Evolutionary conservation across 257 asterid species (phyloP).

Genomic region (Avicennia marina): DNA sequence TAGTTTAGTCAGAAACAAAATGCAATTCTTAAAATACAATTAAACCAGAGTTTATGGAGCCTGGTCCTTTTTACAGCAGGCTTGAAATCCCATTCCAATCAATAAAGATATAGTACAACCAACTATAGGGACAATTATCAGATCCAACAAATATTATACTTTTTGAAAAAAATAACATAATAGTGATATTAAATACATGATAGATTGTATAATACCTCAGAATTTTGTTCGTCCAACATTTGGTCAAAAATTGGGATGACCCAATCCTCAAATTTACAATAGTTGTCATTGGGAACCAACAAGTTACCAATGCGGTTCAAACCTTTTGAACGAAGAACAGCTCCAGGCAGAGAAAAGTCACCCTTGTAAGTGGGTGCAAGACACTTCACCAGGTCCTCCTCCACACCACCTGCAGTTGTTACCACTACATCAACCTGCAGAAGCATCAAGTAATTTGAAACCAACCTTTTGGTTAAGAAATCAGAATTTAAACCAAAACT

Average conservation of each 20-base stretch:
- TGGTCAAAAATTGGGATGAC: slow-evolving; percentile 81
- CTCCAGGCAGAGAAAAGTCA: slow-evolving; percentile 80
- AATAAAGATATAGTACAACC: too few species aligned
- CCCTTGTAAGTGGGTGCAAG: slow-evolving; percentile 90
- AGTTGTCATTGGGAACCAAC: slow-evolving; percentile 91
- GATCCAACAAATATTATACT: too few species aligned
- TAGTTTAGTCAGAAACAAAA: too few species aligned
- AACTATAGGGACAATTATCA: too few species aligned
- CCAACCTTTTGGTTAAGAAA: not conserved
- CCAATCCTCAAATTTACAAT: slow-evolving; percentile 97
- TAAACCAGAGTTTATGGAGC: too few species aligned
- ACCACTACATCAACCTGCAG: slow-evolving; percentile 89
- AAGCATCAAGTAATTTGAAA: slow-evolving; percentile 1
- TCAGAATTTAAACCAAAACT: not conserved
- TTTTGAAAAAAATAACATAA: too few species aligned
- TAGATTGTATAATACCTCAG: slow-evolving; percentile 36
- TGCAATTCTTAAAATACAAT: too few species aligned
- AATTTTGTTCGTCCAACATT: slow-evolving; percentile 77
- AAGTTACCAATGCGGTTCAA: slow-evolving; percentile 90
- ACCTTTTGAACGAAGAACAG: slow-evolving; percentile 74
- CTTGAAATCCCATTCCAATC: too few species aligned
- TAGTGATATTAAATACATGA: too few species aligned
- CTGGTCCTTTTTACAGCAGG: too few species aligned
- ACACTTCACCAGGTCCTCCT: slow-evolving; percentile 96
- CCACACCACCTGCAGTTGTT: slow-evolving; percentile 98